phyloP scores from a whole-genome alignment of 2,329 filamentous ascomycete genomes.

The Fusarium sp. region DNA sequence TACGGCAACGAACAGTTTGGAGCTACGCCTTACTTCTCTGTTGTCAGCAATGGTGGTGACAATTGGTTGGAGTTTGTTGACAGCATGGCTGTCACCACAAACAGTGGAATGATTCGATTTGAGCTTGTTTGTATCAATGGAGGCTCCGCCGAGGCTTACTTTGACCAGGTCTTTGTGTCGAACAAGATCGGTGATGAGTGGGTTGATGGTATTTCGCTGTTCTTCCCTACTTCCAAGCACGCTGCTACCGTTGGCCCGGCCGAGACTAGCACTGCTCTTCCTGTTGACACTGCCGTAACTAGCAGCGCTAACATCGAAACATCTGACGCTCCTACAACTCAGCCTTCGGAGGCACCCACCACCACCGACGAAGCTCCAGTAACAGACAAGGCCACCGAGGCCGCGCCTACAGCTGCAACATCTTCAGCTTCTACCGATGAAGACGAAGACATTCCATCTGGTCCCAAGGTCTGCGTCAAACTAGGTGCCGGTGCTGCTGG shows the following conservation, averaged over 20 bases:
- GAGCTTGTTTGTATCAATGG: slow-evolving; percentile 32
- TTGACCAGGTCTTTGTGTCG: slow-evolving; percentile 43
- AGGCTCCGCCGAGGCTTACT: slow-evolving; percentile 36
- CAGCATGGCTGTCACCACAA: slow-evolving; percentile 23
- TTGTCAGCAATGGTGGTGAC: background rate
- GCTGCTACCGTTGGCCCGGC: slow-evolving; percentile 11
- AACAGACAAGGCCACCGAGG: background rate
- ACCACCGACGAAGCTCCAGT: background rate
- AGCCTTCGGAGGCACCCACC: background rate
- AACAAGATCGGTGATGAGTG: slow-evolving; percentile 34
- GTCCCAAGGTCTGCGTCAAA: slow-evolving; percentile 30
- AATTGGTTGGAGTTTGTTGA: slow-evolving; percentile 32
- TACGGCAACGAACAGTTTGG: slow-evolving; percentile 32
- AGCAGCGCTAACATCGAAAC: background rate
- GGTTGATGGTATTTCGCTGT: slow-evolving; percentile 34
- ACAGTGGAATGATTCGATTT: slow-evolving; percentile 36
- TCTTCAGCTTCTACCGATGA: background rate
- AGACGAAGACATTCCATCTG: background rate
- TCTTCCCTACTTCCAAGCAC: slow-evolving; percentile 29
- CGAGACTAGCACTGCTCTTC: slow-evolving; percentile 13
- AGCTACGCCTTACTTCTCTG: slow-evolving; percentile 36
- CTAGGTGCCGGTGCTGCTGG: slow-evolving; percentile 22
- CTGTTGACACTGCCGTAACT: background rate
- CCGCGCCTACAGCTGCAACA: background rate
- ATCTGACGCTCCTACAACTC: background rate